Base-by-base conservation (phyloP, 345 rosid species). In the Limnanthes douglasii region DNA sequence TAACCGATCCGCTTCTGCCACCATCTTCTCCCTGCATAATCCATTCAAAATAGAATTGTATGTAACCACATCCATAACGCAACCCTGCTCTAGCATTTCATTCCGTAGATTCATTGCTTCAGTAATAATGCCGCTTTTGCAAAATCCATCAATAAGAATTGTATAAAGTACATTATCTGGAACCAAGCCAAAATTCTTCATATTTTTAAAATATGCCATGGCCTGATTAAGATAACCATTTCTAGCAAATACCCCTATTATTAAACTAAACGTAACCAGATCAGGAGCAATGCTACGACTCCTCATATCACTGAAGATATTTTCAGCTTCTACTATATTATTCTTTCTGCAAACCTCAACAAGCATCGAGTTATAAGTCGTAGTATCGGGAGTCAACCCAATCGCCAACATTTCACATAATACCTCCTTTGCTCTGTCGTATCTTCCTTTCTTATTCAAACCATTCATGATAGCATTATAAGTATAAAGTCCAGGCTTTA, bases 1-100 rank as follows among this genome's bases (percentile, higher is more conserved):
- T 50, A 81, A 60, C 10, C 60, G 47, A 47, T 73, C 81, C 12
- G 86, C 94, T 45, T 78, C 84, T 2, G 40, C 12, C 14, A 81
- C 67, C 92, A 66, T 66, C 56, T 70, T 75, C 41, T 58, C 41
- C 56, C 60, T 75, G 64, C 94, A 81, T 30, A 86, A 40, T 23
- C 96, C 96, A 20, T 81, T 62, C 45, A 86, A 57, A 41, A 81
- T 60, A 25, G 78, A 39, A 33, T 86, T 86, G 53, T 65, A 81
- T 1, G 94, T 59, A 57, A 86, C 69, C 27, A 75, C 73, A 62
- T 86, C 94, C 72, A 86, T 26, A 18, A 41, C 18, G 46, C 86
- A 77, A 38, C 96, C 86, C 39, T 62, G 73, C 46, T 46, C 61
- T 19, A 72, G 43, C 86, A 78, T 86, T 50, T 75, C 75, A 56